Percentiles rank a stretch among this genome's conserved stretches.
Conservation (phyloP, 2,329 filamentous ascomycete genomes). For the Talaromyces piceae region DNA sequence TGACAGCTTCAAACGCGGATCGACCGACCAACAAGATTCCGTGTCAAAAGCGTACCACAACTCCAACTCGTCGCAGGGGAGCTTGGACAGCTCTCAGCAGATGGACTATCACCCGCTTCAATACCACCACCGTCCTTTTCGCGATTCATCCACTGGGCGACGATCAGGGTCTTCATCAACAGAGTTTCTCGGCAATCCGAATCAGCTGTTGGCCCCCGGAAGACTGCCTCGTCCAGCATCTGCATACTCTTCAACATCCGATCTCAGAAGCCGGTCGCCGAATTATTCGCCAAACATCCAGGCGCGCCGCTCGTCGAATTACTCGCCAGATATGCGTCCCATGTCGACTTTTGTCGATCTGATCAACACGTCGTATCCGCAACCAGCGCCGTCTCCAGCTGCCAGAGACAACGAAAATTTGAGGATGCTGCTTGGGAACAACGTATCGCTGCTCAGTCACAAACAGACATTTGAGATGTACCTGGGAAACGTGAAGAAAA, state of each 20-base stretch:
- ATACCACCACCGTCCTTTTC: constrained; percentile 45
- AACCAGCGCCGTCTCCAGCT: constrained; percentile 59
- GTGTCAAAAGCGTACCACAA: constrained; percentile 17
- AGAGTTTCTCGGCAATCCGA: constrained; percentile 46
- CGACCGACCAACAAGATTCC: constrained; percentile 19
- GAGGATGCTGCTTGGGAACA: constrained; percentile 71
- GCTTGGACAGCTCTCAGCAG: constrained; percentile 28
- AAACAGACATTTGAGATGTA: constrained; percentile 98
- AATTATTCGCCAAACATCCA: constrained; percentile 42
- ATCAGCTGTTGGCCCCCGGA: constrained; percentile 57
- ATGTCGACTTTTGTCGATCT: constrained; percentile 57
- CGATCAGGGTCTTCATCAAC: constrained; percentile 25
- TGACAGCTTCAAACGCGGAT: constrained; percentile 15
- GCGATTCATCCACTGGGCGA: constrained; percentile 18
- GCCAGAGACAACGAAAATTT: constrained; percentile 74
- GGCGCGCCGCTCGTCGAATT: constrained; percentile 43
- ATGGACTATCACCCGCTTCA: constrained; percentile 42
- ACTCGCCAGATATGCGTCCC: constrained; percentile 50
- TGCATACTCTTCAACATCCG: constrained; percentile 66
- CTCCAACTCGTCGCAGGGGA: constrained; percentile 27
- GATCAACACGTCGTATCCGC: constrained; percentile 66
- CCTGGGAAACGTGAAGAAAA: constrained; percentile 93
- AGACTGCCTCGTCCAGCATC: constrained; percentile 62
- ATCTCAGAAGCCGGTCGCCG: constrained; percentile 54
- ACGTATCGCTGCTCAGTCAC: constrained; percentile 82